A percentile compares a stretch with the other conserved stretches of the same genome.
These are phyloP conservation scores for Westerdykella ornata DNA, from an alignment of 2,329 filamentous ascomycete genomes.

Conservation along the genomic window DNA sequence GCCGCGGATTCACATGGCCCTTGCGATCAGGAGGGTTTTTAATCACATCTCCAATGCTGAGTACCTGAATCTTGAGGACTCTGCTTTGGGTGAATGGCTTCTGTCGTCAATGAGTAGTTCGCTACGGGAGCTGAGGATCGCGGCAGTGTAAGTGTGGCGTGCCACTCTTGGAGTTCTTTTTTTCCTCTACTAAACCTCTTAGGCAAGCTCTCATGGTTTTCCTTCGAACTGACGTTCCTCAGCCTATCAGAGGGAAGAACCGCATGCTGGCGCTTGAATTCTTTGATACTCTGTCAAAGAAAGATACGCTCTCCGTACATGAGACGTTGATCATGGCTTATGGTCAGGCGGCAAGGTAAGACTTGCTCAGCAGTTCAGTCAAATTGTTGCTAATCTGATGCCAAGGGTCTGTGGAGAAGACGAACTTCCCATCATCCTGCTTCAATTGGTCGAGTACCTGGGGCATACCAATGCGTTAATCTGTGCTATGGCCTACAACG, in stretches of 20 bases:
- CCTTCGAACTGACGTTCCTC: constrained; percentile 46
- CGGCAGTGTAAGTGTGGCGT: constrained; percentile 55
- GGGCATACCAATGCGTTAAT: constrained; percentile 75
- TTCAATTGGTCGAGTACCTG: constrained; percentile 78
- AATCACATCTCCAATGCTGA: constrained; percentile 56
- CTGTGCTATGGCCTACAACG: constrained; percentile 74
- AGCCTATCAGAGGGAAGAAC: constrained; percentile 54
- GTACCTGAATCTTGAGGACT: constrained; percentile 61
- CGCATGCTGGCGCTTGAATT: constrained; percentile 63
- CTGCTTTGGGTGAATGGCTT: constrained; percentile 70
- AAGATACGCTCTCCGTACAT: constrained; percentile 59
- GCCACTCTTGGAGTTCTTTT: not conserved
- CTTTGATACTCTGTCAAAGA: constrained; percentile 65
- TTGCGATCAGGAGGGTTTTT: constrained; percentile 57
- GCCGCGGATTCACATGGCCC: constrained; percentile 28
- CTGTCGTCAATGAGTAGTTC: constrained; percentile 77
- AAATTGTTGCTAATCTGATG: constrained; percentile 6
- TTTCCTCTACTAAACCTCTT: constrained; percentile 5
- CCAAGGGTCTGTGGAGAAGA: constrained; percentile 63
- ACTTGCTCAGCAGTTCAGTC: constrained; percentile 4
- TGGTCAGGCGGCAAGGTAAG: constrained; percentile 70
- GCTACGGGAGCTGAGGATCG: constrained; percentile 73
- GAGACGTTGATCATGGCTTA: constrained; percentile 83
- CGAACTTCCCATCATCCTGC: constrained; percentile 77
- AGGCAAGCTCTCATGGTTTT: constrained; percentile 63